Percentiles rank a stretch among this genome's conserved stretches.
These are phyloP conservation scores for Aspergillus awamori DNA, from an alignment of 2,329 filamentous ascomycete species.

Conservation along the genomic window DNA sequence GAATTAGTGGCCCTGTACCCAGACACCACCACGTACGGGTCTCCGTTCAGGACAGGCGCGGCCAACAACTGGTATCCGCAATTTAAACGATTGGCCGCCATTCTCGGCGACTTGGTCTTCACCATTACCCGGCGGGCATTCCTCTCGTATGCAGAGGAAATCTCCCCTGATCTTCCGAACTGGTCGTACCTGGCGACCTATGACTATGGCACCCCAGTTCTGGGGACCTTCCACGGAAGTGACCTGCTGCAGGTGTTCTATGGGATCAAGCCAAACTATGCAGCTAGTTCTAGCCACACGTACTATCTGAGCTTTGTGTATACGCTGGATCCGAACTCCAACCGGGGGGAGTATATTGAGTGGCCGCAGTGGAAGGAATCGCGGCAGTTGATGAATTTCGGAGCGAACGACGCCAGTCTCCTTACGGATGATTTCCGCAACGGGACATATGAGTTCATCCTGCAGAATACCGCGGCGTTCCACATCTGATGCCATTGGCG, in stretches of 20 bases:
- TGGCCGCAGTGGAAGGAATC: conserved; percentile 60
- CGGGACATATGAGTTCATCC: conserved; percentile 48
- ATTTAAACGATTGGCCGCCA: conserved; percentile 75
- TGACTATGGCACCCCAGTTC: conserved; percentile 68
- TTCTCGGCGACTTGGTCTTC: conserved; percentile 75
- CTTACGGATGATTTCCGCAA: conserved; percentile 55
- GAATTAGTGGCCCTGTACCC: conserved; percentile 66
- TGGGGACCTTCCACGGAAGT: conserved; percentile 75
- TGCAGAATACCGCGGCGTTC: conserved; percentile 25
- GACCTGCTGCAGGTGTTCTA: conserved; percentile 72
- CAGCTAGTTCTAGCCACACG: conserved; percentile 60
- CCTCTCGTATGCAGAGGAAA: conserved; percentile 52
- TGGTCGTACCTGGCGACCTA: conserved; percentile 80
- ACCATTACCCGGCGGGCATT: conserved; percentile 70
- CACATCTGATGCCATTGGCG: conserved; percentile 24
- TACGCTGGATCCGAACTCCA: conserved; percentile 69
- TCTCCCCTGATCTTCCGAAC: conserved; percentile 61
- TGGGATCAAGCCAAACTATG: conserved; percentile 65
- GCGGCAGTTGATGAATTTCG: conserved; percentile 57
- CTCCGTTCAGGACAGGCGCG: conserved; percentile 69
- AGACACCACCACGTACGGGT: conserved; percentile 59
- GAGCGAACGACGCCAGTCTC: conserved; percentile 39
- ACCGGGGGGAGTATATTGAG: conserved; percentile 42
- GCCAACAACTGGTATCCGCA: conserved; percentile 75
- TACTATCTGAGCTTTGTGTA: conserved; percentile 77